Conservation (phyloP, 1,284 basidiomycete genomes). For the Cerrena zonata region DNA sequence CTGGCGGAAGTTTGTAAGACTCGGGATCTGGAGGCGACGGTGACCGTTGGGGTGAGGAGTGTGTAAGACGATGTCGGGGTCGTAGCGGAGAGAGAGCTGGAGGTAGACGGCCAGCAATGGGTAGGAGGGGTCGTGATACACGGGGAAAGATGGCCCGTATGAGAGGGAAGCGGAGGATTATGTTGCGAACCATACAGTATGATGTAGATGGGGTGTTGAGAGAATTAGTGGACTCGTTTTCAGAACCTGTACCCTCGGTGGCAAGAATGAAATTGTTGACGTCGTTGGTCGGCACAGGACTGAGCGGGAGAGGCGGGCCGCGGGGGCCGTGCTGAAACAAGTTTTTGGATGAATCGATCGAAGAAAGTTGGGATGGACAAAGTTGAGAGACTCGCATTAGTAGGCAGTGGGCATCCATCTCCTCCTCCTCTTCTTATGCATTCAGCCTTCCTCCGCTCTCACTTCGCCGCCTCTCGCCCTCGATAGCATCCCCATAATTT, state of each 20-base stretch:
- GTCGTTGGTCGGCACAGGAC: background rate
- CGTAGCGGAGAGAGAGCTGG: conserved; percentile 16
- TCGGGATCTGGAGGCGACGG: conserved; percentile 16
- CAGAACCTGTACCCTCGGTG: background rate
- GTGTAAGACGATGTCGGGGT: conserved; percentile 40
- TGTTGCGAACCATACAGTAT: conserved; percentile 25
- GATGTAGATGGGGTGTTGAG: no score
- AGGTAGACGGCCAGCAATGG: conserved; percentile 28
- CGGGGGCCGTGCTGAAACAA: background rate
- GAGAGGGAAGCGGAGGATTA: conserved; percentile 28
- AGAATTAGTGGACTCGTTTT: background rate
- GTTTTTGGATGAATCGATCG: conserved; percentile 1
- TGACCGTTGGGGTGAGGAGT: conserved; percentile 41
- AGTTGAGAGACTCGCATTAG: no score
- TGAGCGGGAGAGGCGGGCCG: background rate
- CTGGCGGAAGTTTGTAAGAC: conserved; percentile 32
- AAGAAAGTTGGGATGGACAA: conserved; percentile 3
- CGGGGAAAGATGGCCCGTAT: conserved; percentile 30
- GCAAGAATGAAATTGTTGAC: background rate
- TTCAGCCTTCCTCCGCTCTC: conserved; percentile 37
- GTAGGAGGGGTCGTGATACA: conserved; percentile 34
- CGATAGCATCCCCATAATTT: conserved; percentile 47
- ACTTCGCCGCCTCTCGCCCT: conserved; percentile 32
- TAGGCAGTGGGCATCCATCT: no score
- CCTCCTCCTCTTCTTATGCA: conserved; percentile 49